Evolutionary conservation across 2,329 filamentous ascomycete species (phyloP).

Genomic region (Alternaria gansuensis): DNA sequence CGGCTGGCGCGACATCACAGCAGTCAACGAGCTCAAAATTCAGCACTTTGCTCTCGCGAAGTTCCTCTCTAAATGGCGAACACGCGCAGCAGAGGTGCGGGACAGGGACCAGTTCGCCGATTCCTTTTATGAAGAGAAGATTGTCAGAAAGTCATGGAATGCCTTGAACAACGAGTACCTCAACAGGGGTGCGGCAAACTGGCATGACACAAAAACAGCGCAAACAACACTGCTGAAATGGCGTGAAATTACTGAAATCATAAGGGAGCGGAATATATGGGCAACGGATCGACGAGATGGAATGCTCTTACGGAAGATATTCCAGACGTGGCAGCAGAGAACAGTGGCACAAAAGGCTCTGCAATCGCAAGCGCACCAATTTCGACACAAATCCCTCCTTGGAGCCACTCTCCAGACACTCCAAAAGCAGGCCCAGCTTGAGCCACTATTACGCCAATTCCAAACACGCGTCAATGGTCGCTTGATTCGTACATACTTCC

Average conservation of each 20-base stretch:
- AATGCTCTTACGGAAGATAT: slow-evolving; percentile 38
- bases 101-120: slow-evolving; percentile 47
- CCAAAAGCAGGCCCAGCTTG: slow-evolving; percentile 55
- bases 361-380: slow-evolving; percentile 48
- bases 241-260: slow-evolving; percentile 35
- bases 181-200: slow-evolving; percentile 46
- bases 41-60: slow-evolving; percentile 62
- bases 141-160: slow-evolving; percentile 46
- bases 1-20: slow-evolving; percentile 73
- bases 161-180: slow-evolving; percentile 53
- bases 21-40: slow-evolving; percentile 65
- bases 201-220: slow-evolving; percentile 43
- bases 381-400: slow-evolving; percentile 42
- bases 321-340: slow-evolving; percentile 37
- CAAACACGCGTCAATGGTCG: slow-evolving; percentile 56
- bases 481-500: slow-evolving; percentile 58
- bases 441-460: slow-evolving; percentile 56
- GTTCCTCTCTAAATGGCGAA: slow-evolving; percentile 64
- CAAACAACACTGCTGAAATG: slow-evolving; percentile 40
- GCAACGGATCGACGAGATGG: slow-evolving; percentile 35
- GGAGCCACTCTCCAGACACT: slow-evolving; percentile 33
- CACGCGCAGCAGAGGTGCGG: slow-evolving; percentile 51
- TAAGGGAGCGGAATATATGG: slow-evolving; percentile 40
- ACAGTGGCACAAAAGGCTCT: slow-evolving; percentile 36
- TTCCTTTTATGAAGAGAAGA: slow-evolving; percentile 44